Evolutionary conservation across 2,329 filamentous ascomycete genomes (phyloP).

Genomic region (Neonectria faginata): DNA sequence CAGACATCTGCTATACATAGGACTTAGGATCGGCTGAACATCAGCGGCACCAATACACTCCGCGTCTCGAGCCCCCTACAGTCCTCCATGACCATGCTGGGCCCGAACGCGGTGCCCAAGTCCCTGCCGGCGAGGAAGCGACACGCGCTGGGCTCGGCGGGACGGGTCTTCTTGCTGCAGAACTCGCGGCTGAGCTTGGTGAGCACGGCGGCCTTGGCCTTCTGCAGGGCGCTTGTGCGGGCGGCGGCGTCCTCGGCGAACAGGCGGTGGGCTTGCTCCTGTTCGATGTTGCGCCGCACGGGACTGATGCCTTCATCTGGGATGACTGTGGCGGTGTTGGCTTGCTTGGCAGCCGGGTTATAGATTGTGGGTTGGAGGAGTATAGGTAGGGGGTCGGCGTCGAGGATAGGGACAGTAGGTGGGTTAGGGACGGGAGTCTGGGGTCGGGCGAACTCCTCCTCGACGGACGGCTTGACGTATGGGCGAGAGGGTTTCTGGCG

Average conservation of each 20-base stretch:
- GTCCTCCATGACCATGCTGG: slow-evolving; percentile 55
- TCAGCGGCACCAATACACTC: slow-evolving; percentile 68
- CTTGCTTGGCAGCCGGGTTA: slow-evolving; percentile 53
- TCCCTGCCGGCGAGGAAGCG: slow-evolving; percentile 49
- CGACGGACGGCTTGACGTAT: slow-evolving; percentile 40
- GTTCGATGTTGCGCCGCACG: slow-evolving; percentile 68
- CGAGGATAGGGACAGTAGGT: slow-evolving; percentile 62
- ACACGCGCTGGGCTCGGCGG: slow-evolving; percentile 52
- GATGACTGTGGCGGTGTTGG: slow-evolving; percentile 26
- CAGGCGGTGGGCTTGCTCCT: slow-evolving; percentile 66
- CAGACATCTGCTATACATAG: slow-evolving; percentile 7
- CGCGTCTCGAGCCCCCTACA: slow-evolving; percentile 63
- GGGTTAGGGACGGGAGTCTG: slow-evolving; percentile 48
- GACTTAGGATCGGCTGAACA: slow-evolving; percentile 63
- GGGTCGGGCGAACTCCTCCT: slow-evolving; percentile 43
- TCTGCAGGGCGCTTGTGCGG: slow-evolving; percentile 65
- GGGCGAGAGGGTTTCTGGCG: slow-evolving; percentile 44
- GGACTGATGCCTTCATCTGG: slow-evolving; percentile 63
- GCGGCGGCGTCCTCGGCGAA: slow-evolving; percentile 69
- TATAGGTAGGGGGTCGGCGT: slow-evolving; percentile 61
- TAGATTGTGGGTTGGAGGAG: slow-evolving; percentile 70
- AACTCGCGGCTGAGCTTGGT: slow-evolving; percentile 68
- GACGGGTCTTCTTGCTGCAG: slow-evolving; percentile 48
- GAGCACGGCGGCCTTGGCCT: slow-evolving; percentile 71
- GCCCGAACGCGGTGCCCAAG: slow-evolving; percentile 46